Percentiles rank a stretch among this genome's conserved stretches.
Evolutionary conservation across 2,329 filamentous ascomycete genomes (phyloP).

Genomic region (Xylariaceae sp.): DNA sequence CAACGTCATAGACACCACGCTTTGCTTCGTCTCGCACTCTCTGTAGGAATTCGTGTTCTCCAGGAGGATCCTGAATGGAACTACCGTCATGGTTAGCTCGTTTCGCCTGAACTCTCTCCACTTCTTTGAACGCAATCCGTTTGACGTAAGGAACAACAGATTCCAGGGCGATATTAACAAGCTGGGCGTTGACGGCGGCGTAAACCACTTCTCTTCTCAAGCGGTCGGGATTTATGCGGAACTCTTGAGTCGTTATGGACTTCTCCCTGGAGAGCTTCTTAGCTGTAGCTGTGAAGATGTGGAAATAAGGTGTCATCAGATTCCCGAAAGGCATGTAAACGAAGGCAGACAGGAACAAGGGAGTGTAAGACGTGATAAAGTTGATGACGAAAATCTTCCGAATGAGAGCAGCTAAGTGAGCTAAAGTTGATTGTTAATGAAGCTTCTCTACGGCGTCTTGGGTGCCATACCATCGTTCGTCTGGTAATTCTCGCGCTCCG

Average conservation of each 20-base stretch:
- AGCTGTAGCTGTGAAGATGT: conserved; percentile 72
- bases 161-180: conserved; percentile 83
- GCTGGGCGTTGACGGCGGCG: conserved; percentile 88
- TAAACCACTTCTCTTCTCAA: conserved; percentile 92
- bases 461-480: conserved; percentile 61
- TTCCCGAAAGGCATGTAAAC: conserved; percentile 90
- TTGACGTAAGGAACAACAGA: conserved; percentile 82
- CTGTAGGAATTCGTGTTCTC: conserved; percentile 75
- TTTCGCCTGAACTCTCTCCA: conserved; percentile 66
- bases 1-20: conserved; percentile 82
- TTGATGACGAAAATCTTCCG: conserved; percentile 94
- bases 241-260: conserved; percentile 60
- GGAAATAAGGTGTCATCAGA: conserved; percentile 77
- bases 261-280: conserved; percentile 73
- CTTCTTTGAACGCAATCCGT: conserved; percentile 70
- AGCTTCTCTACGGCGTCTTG: background rate
- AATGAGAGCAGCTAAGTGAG: conserved; percentile 77
- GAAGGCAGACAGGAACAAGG: conserved; percentile 88
- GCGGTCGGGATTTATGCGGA: conserved; percentile 76
- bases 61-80: conserved; percentile 60
- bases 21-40: conserved; percentile 80
- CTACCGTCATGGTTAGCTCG: conserved; percentile 51
- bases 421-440: conserved; percentile 36
- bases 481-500: conserved; percentile 85
- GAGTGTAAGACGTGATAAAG: conserved; percentile 92